Evolutionary conservation across 2,329 filamentous ascomycete genomes (phyloP).

Genomic region (Botrytis fabae): DNA sequence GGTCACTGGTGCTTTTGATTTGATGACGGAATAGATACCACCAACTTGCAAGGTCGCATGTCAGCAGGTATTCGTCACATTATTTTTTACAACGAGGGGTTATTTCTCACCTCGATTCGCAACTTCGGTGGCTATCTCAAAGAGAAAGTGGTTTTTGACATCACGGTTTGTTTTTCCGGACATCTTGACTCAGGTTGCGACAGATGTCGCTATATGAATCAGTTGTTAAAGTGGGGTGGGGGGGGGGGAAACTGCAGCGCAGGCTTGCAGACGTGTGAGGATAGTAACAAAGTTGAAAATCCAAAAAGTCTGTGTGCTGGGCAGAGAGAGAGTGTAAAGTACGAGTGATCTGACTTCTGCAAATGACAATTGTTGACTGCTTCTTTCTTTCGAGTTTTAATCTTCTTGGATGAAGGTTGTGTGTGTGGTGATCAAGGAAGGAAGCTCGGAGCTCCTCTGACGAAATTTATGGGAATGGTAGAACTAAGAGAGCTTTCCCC

Average conservation of each 20-base stretch:
- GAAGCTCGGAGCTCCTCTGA: conserved; percentile 18
- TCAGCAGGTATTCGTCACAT: background rate
- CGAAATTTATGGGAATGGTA: conserved; percentile 17
- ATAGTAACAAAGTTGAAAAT: background rate
- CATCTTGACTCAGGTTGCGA: conserved; percentile 26
- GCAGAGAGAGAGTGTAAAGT: background rate
- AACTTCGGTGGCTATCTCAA: conserved; percentile 95
- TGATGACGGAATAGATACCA: conserved; percentile 98
- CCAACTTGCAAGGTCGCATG: conserved; percentile 61
- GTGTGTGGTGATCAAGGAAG: conserved; percentile 14
- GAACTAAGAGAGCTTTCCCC: conserved; percentile 17
- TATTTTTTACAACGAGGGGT: conserved; percentile 22
- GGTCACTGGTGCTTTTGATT: conserved; percentile 97
- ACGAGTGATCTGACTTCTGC: background rate
- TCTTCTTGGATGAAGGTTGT: conserved; percentile 8
- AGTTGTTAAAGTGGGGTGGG: conserved; percentile 2
- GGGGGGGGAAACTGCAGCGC: conserved; percentile 8
- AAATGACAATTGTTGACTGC: background rate
- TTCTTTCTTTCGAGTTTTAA: background rate
- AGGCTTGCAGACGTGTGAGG: background rate
- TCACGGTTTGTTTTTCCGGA: conserved; percentile 49
- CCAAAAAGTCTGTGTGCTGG: background rate
- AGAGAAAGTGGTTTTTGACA: conserved; percentile 93
- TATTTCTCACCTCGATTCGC: conserved; percentile 78
- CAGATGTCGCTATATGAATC: conserved; percentile 9